Conservation (phyloP, 2,329 filamentous ascomycete genomes). For the Colletotrichum sidae region DNA sequence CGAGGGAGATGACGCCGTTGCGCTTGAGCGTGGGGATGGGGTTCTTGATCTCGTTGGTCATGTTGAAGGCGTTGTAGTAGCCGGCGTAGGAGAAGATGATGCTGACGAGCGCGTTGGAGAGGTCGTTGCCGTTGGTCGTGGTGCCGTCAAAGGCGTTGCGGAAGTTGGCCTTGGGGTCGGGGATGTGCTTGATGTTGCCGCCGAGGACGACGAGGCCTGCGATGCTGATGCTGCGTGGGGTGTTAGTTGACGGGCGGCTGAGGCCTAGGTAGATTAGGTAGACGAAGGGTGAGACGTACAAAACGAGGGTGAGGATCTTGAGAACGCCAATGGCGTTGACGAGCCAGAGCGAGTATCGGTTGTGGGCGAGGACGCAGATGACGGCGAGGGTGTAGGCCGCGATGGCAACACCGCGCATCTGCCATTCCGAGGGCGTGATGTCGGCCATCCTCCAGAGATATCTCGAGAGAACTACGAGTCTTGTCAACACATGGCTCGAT, state of each 20-base stretch:
- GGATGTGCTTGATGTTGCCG: slow-evolving; percentile 46
- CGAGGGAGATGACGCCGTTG: slow-evolving; percentile 61
- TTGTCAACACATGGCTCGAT: neutral
- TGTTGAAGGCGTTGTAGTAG: slow-evolving; percentile 70
- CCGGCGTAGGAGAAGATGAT: slow-evolving; percentile 70
- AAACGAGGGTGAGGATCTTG: slow-evolving; percentile 72
- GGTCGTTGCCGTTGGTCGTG: slow-evolving; percentile 49
- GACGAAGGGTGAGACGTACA: slow-evolving; percentile 47
- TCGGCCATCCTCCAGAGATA: slow-evolving; percentile 72
- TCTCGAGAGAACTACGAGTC: slow-evolving; percentile 63
- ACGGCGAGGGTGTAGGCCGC: slow-evolving; percentile 71
- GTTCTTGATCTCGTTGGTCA: slow-evolving; percentile 72
- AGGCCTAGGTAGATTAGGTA: too few relatives aligned
- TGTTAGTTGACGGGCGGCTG: neutral
- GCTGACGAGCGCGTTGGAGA: slow-evolving; percentile 63
- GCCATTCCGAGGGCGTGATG: slow-evolving; percentile 65
- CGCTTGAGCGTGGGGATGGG: slow-evolving; percentile 66
- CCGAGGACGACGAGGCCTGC: slow-evolving; percentile 71
- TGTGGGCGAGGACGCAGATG: slow-evolving; percentile 64
- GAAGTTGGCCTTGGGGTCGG: slow-evolving; percentile 51
- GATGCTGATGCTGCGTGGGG: slow-evolving; percentile 56
- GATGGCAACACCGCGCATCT: slow-evolving; percentile 74
- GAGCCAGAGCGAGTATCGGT: slow-evolving; percentile 66
- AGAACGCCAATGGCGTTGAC: slow-evolving; percentile 68
- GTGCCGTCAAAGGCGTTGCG: slow-evolving; percentile 50